Conservation (phyloP, 805 yeast species). For the Saccharomycopsis vini region DNA sequence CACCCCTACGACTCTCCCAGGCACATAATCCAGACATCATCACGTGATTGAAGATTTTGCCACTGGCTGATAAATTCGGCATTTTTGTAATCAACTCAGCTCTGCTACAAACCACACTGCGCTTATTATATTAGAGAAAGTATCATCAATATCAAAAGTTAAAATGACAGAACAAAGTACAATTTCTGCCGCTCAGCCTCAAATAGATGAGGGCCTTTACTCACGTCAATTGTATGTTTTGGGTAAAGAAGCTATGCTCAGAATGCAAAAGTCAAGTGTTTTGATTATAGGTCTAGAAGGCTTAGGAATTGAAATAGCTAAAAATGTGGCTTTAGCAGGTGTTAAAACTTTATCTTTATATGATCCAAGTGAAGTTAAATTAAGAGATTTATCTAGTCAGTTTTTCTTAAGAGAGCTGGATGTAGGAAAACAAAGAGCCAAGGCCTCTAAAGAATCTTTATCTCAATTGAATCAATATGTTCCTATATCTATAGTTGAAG, state of each 20-base stretch:
- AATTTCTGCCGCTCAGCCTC: slow-evolving; percentile 20
- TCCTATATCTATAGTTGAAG: slow-evolving; percentile 60
- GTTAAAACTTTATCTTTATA: slow-evolving; percentile 82
- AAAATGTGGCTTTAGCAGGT: slow-evolving; percentile 94
- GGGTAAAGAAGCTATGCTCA: slow-evolving; percentile 97
- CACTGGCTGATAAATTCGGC: too few relatives aligned
- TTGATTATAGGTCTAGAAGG: slow-evolving; percentile 86
- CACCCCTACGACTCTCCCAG: too few relatives aligned
- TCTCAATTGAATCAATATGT: slow-evolving; percentile 86
- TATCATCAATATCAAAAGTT: too few relatives aligned
- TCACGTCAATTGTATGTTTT: slow-evolving; percentile 94
- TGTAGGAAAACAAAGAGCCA: slow-evolving; percentile 72
- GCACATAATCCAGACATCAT: too few relatives aligned
- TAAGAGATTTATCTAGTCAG: slow-evolving; percentile 79
- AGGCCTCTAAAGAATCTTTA: slow-evolving; percentile 54
- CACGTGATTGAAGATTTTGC: too few relatives aligned
- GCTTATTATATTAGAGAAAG: too few relatives aligned
- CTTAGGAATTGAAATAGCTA: slow-evolving; percentile 91
- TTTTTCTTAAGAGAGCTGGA: slow-evolving; percentile 69
- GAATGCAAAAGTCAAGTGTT: slow-evolving; percentile 92
- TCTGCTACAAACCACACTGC: too few relatives aligned
- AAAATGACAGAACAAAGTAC: neutral
- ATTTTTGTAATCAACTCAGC: too few relatives aligned
- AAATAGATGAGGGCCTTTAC: slow-evolving; percentile 89
- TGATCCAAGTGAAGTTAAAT: slow-evolving; percentile 63